phyloP scores from a whole-genome alignment of 345 rosid genomes.

The Viola odorata region DNA sequence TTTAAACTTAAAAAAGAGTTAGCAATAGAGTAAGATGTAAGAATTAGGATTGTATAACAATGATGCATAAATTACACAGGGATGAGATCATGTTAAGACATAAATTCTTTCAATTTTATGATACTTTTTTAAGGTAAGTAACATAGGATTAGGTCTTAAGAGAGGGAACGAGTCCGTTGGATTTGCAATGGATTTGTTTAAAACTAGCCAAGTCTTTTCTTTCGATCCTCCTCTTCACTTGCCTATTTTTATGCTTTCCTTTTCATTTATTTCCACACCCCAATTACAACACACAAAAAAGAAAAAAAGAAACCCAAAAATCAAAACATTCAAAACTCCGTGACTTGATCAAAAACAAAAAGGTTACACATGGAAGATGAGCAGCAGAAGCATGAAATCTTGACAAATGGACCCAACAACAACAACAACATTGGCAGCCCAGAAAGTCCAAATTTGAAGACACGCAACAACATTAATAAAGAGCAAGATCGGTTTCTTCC shows the following conservation, averaged over 20 bases:
- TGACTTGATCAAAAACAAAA: not conserved
- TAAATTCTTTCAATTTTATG: no score
- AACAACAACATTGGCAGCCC: slow-evolving; percentile 29
- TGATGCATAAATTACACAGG: no score
- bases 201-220: slow-evolving; percentile 19
- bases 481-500: slow-evolving; percentile 18
- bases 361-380: slow-evolving; percentile 48
- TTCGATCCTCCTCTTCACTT: slow-evolving; percentile 18
- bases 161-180: slow-evolving; percentile 35
- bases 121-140: no score
- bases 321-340: no score
- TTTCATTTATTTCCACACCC: slow-evolving; percentile 23
- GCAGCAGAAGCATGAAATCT: slow-evolving; percentile 35
- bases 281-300: no score
- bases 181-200: not conserved
- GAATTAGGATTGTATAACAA: no score
- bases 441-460: slow-evolving; percentile 44
- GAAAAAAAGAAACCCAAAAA: no score
- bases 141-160: not conserved
- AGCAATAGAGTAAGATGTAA: no score
- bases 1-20: no score
- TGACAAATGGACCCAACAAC: slow-evolving; percentile 12
- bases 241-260: slow-evolving; percentile 39
- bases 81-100: no score
- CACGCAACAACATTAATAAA: slow-evolving; percentile 18